Evolutionary conservation across 192 early-diverging fungal species (phyloP).

Genomic region (Podila horticola): DNA sequence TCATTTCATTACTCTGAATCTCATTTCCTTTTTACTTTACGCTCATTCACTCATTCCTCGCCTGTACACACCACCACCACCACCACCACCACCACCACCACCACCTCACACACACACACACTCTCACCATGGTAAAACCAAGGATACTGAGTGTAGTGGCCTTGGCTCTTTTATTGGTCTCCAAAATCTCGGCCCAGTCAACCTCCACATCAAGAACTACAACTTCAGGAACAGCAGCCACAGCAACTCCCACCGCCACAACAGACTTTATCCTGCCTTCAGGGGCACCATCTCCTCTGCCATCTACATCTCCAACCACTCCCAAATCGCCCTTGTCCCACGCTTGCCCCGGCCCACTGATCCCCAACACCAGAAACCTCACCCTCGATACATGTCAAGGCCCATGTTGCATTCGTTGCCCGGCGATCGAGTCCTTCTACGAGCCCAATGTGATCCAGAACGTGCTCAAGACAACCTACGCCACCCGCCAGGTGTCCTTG

Average conservation of each 20-base stretch:
- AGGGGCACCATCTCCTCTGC: background rate
- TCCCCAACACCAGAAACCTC: conserved; percentile 25
- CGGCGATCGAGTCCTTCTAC: conserved; percentile 29
- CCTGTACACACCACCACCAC: background rate
- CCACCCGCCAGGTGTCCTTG: conserved; percentile 26
- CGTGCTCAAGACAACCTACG: conserved; percentile 15
- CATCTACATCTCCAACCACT: background rate
- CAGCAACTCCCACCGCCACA: background rate
- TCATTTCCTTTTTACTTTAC: background rate
- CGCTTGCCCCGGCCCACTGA: conserved; percentile 27
- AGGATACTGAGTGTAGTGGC: background rate
- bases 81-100: no score
- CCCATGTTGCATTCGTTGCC: conserved; percentile 35
- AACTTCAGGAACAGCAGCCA: background rate
- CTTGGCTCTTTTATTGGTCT: background rate
- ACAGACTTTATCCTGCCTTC: conserved; percentile 17
- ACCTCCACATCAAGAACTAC: background rate
- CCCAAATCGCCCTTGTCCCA: background rate
- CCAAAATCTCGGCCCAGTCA: conserved; percentile 5
- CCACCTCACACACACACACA: background rate
- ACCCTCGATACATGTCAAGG: conserved; percentile 19
- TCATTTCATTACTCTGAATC: background rate
- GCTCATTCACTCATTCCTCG: background rate
- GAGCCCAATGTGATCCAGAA: conserved; percentile 17
- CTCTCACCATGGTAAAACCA: conserved; percentile 5